Evolutionary conservation across 2,329 filamentous ascomycete species (phyloP).

Genomic region (Claviceps monticola): DNA sequence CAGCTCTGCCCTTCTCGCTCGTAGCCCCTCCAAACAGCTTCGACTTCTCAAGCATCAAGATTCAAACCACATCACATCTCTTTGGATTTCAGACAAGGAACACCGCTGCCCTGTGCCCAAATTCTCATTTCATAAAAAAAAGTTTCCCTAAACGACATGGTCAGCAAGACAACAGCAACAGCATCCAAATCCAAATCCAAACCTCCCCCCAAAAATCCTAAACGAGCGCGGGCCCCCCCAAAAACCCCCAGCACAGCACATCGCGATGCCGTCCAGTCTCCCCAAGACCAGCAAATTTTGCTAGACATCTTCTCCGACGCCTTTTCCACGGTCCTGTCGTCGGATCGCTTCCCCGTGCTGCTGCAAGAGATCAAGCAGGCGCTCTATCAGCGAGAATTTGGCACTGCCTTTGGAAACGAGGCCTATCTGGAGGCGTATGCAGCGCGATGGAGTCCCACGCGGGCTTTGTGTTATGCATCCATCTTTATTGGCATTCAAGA

Average conservation of each 20-base stretch:
- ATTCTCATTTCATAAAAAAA: not conserved
- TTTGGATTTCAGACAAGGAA: not conserved
- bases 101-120: not conserved
- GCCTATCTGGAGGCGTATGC: slow-evolving; percentile 72
- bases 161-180: slow-evolving; percentile 1
- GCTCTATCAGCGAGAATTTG: slow-evolving; percentile 76
- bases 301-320: slow-evolving; percentile 59
- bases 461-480: slow-evolving; percentile 66
- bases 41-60: not conserved
- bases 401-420: slow-evolving; percentile 57
- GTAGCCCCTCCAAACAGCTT: not conserved
- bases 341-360: slow-evolving; percentile 33
- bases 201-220: not conserved
- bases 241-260: not conserved
- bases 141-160: slow-evolving; percentile 1
- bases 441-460: slow-evolving; percentile 76
- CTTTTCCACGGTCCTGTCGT: slow-evolving; percentile 38
- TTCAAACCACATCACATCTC: too few species aligned
- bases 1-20: not conserved
- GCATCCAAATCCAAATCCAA: not conserved
- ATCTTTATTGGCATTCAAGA: slow-evolving; percentile 29
- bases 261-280: slow-evolving; percentile 1
- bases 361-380: slow-evolving; percentile 78
- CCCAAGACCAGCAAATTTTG: slow-evolving; percentile 47
- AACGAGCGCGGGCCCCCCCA: not conserved